Evolutionary conservation across 192 early-diverging fungal species (phyloP), one percentile per base, ranked within the genome.

Genomic region (Phlyctochytrium planicorne): DNA sequence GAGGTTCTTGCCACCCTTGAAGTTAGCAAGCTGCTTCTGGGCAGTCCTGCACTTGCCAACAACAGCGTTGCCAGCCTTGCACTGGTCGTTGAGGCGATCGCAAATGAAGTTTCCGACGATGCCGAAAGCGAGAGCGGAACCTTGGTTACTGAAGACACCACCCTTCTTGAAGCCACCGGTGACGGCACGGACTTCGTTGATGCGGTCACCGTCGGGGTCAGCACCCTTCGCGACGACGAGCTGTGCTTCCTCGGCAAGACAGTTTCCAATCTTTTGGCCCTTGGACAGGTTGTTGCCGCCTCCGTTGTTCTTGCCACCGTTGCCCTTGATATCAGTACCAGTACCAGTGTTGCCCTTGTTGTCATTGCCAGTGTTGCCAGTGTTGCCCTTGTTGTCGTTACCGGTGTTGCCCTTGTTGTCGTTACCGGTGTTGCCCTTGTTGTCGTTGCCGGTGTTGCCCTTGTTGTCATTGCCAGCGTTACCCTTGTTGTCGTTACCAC

Each of bases 91-190:
- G n/a, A 67, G 2, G 20, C 37, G 33, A 57, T 76, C 66, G 59
- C 75, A 76, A 35, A 76, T 74, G 59, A 76, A 76, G 34, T 75
- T 64, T 37, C 56, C 75, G 55, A 76, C 59, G 50, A 76, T 76
- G 20, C 23, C 60, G 27, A 57, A 40, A 60, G 75, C 68, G 37
- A 76, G 71, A 12, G 75, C 75, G 16, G 73, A 75, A 33, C 12
- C 32, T 59, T 75, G 73, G n/a, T 55, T 53, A 3, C 3, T 56
- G 25, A 72, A 75, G 40, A 60, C 30, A n/a, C 36, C 55, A 47
- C 40, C 40, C 6, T 14, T 14, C 10, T 6, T 20, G 10, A 6
- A 35, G 40, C 40, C 40, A 47, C 10, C 6, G 31, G 72, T 70
- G 3, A 74, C 64, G 55, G 62, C 56, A 6, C 73, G 71, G 47